Evolutionary conservation across 768 basidiomycete genomes (phyloP), one percentile per base, ranked within the genome.

Genomic region (Suillus subluteus): DNA sequence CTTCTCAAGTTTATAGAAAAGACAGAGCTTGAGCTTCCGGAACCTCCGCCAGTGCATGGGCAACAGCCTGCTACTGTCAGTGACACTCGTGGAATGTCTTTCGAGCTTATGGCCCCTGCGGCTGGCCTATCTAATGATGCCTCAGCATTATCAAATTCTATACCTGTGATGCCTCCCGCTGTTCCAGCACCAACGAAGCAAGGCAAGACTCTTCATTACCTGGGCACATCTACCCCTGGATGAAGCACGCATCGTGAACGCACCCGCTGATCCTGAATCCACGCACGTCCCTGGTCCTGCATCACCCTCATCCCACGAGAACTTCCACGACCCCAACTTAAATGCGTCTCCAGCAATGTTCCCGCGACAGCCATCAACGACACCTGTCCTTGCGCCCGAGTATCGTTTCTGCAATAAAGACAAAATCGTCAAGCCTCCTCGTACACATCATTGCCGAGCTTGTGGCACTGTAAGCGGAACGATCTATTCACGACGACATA

Each of bases 361-460:
- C 55, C 63, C 74, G 35, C 69, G 81, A 52, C 69, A 74, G 40
- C 84, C 82, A 1, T 76, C 82, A 5, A 71, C 73, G 13, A 79
- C 80, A 13, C 83, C 86, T 1, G 77, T 88, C 3, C 79, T 94
- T 40, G 75, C 82, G 4, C 88, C 90, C 21, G 86, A 87, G 64
- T 82, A 88, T 72, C 81, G 92, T 52, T 94, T 91, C 74, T 95
- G 93, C 73, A 67, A 69, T 4, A 77, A 74, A 11, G 92, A 93
- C 67, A 81, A 78, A 32, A 82, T 94, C 52, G 77, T 91, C 62
- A 95, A 94, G 74, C 94, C 94, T 0, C 83, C 86, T 66, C 77
- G 93, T 50, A 78, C 91, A 12, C 94, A 95, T 76, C 94, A 96
- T 74, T 96, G 94, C 76, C 82, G 91, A 41, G 79, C 80, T 48